These are phyloP conservation scores for Begonia masoniana DNA, from an alignment of 306 rosid species.

Conservation along the genomic window DNA sequence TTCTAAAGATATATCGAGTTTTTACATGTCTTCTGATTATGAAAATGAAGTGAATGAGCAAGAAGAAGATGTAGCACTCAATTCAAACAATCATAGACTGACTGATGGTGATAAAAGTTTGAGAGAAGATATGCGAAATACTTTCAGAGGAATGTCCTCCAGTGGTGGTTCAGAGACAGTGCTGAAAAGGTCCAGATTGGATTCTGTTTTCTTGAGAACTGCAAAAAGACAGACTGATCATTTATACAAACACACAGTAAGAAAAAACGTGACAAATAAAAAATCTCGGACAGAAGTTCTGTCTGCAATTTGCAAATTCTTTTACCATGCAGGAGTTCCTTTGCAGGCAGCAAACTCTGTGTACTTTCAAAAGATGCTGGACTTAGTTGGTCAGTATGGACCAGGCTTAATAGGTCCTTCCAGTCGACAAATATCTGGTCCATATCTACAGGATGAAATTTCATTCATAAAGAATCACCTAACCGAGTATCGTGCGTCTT, in stretches of 20 bases:
- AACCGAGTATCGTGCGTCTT: constrained; percentile 63
- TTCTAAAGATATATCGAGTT: constrained; percentile 37
- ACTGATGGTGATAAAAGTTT: constrained; percentile 48
- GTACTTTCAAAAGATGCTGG: constrained; percentile 87
- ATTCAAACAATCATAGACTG: constrained; percentile 43
- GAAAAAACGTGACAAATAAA: constrained; percentile 39
- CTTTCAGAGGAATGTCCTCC: constrained; percentile 43
- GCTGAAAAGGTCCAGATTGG: constrained; percentile 75
- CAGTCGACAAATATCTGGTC: constrained; percentile 60
- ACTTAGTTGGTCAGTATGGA: constrained; percentile 70
- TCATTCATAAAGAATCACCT: constrained; percentile 53
- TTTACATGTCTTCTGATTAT: constrained; percentile 53
- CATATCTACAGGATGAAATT: constrained; percentile 66
- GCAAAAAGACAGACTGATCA: constrained; percentile 50
- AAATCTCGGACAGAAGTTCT: constrained; percentile 61
- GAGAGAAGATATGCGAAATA: constrained; percentile 41
- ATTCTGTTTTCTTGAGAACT: constrained; percentile 61
- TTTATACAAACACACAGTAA: constrained; percentile 47
- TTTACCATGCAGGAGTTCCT: constrained; percentile 88
- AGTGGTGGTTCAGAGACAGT: constrained; percentile 54
- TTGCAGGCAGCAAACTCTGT: constrained; percentile 68
- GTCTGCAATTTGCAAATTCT: constrained; percentile 87
- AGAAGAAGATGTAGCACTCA: constrained; percentile 43
- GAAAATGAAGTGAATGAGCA: constrained; percentile 71
- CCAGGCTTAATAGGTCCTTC: constrained; percentile 60